Conservation (phyloP, 108 stramenopile species). For the Cyclostephanos tholiformis region DNA sequence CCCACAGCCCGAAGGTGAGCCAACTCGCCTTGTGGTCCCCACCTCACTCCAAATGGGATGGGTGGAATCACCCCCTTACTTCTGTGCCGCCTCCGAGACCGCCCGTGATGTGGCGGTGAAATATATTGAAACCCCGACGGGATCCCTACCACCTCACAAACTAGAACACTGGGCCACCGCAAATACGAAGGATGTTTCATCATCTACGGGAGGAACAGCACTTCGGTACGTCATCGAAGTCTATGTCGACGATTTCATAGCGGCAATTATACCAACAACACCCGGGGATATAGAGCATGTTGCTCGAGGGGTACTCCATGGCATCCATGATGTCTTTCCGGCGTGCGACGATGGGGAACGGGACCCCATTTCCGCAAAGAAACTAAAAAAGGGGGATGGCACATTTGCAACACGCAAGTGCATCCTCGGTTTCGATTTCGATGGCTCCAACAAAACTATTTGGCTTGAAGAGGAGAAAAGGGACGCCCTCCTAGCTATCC, state of each 20-base stretch:
- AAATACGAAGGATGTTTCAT: no score
- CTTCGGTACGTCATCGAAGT: constrained; percentile 17
- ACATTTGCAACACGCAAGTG: neutral
- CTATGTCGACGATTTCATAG: constrained; percentile 38
- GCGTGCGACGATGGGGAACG: neutral
- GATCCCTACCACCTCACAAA: no score
- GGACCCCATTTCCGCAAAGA: constrained; percentile 53
- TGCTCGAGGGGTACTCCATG: neutral
- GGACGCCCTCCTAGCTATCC: neutral
- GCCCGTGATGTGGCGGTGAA: no score
- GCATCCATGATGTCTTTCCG: constrained; percentile 29
- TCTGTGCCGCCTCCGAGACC: no score
- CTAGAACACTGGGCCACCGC: no score
- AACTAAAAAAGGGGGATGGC: constrained; percentile 41
- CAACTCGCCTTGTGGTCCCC: no score
- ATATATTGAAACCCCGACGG: no score
- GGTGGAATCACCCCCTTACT: no score
- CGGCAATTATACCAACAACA: neutral
- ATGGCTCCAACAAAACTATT: constrained; percentile 7
- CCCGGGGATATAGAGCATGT: constrained; percentile 7
- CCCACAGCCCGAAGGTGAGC: no score
- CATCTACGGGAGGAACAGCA: no score
- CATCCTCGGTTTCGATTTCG: constrained; percentile 23
- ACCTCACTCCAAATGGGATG: no score
- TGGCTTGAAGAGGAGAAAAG: constrained; percentile 10